These are phyloP conservation scores for Cryptococcus sp. DNA, from an alignment of 1,284 basidiomycete genomes.

Conservation along the genomic window DNA sequence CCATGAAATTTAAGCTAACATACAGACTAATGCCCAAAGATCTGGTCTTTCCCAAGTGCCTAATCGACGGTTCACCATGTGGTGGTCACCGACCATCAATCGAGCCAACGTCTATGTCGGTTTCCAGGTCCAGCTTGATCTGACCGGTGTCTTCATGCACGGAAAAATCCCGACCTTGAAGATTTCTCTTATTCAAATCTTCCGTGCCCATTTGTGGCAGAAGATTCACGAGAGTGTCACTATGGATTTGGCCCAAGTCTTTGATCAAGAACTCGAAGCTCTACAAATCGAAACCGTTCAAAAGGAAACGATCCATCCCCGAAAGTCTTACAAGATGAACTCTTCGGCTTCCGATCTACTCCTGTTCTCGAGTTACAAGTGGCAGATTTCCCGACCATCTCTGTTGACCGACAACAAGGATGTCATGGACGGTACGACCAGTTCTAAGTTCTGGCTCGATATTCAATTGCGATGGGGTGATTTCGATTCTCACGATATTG, in stretches of 20 bases:
- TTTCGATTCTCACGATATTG: conserved; percentile 97
- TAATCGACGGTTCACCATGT: conserved; percentile 99
- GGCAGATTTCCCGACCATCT: conserved; percentile 96
- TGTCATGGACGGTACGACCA: conserved; percentile 91
- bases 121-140: conserved; percentile 98
- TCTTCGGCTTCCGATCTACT: conserved; percentile 90
- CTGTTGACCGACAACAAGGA: conserved; percentile 95
- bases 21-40: conserved; percentile 59
- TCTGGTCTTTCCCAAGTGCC: conserved; percentile 74
- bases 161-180: conserved; percentile 97
- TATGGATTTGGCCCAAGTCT: conserved; percentile 98
- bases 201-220: conserved; percentile 99
- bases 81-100: conserved; percentile 95
- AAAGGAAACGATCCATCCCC: conserved; percentile 96
- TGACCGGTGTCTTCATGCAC: conserved; percentile 79
- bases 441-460: conserved; percentile 99
- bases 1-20: neutral
- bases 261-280: conserved; percentile 97
- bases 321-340: conserved; percentile 99
- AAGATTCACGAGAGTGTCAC: conserved; percentile 73
- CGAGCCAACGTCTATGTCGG: conserved; percentile 98
- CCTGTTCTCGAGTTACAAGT: conserved; percentile 95
- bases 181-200: conserved; percentile 91
- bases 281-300: conserved; percentile 99
- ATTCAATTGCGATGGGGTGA: conserved; percentile 98